Evolutionary conservation across 495 filamentous ascomycete species (phyloP), one percentile per base, ranked within the genome.

Genomic region (Talaromyces wortmannii): DNA sequence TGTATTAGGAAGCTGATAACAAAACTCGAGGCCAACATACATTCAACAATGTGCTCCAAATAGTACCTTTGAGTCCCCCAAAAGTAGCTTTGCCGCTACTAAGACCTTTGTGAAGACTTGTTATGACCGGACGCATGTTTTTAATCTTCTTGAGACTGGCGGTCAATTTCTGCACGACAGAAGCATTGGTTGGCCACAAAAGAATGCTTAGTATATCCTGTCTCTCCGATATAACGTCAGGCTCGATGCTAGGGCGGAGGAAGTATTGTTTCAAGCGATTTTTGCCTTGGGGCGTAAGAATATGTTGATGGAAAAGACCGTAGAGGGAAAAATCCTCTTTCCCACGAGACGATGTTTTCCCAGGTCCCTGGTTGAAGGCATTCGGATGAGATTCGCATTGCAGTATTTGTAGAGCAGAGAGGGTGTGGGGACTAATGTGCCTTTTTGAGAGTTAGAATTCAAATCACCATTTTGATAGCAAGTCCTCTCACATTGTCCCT

Each of bases 311-410:
- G 57, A 95, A 91, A 11, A 95, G 75, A 4, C 91, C 94, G 58
- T 88, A 95, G 1, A 98, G 69, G 2, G 92, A 96, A n/a, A 97
- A 79, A 7, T 84, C 87, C 66, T 97, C 91, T 65, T 96, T 97
- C 0, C 85, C 81, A 12, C 85, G 86, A 0, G 86, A 85, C 7
- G 79, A 76, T 6, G 79, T 83, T 57, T 71, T 83, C 10, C 78
- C 82, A 11, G 88, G 85, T 2, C 88, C 90, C 67, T 91, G 88
- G 62, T 86, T 89, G 48, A 94, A 87, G 45, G 83, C 83, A 57
- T 92, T 90, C 7, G 92, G 92, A 68, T 94, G 90, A 15, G 83
- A 84, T 61, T 97, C 91, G 5, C 85, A 83, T 50, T 88, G 87
- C 36, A 97, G 72, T 12, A 98, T 90, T 59, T 97, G 92, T 23